Evolutionary conservation across 1,139 yeast genomes (phyloP).

Genomic region (Blastobotrys proliferans): DNA sequence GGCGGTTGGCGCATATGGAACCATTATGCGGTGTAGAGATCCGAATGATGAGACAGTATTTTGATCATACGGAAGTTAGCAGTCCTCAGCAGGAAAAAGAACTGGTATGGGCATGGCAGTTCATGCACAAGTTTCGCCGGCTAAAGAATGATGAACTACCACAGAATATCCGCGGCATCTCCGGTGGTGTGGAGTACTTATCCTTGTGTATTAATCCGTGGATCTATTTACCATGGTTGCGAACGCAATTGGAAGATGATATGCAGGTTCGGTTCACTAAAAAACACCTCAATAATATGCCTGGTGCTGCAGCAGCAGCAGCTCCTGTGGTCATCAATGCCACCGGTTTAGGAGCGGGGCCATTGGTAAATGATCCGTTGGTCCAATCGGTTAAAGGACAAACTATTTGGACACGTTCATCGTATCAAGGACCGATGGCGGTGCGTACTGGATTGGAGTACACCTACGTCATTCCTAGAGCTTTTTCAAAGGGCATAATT

Average conservation of each 20-base stretch:
- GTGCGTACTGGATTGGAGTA: conserved; percentile 23
- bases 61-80: conserved; percentile 49
- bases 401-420: conserved; percentile 22
- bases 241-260: conserved; percentile 15
- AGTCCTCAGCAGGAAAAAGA: conserved; percentile 28
- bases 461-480: conserved; percentile 60
- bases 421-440: conserved; percentile 20
- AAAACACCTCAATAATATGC: conserved; percentile 11
- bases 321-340: conserved; percentile 47
- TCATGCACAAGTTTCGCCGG: conserved; percentile 43
- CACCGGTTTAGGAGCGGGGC: conserved; percentile 48
- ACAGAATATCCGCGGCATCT: conserved; percentile 33
- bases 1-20: conserved; percentile 38
- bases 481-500: conserved; percentile 54
- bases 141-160: conserved; percentile 41
- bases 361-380: conserved; percentile 16
- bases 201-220: conserved; percentile 26
- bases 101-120: conserved; percentile 44
- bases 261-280: conserved; percentile 19
- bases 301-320: not conserved
- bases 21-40: conserved; percentile 54
- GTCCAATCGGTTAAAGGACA: conserved; percentile 19
- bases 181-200: conserved; percentile 46
- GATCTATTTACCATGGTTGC: conserved; percentile 22
- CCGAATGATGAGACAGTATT: conserved; percentile 51